These are phyloP conservation scores for Trichaptum fuscoviolaceum DNA, from an alignment of 768 basidiomycete species.

Conservation along the genomic window DNA sequence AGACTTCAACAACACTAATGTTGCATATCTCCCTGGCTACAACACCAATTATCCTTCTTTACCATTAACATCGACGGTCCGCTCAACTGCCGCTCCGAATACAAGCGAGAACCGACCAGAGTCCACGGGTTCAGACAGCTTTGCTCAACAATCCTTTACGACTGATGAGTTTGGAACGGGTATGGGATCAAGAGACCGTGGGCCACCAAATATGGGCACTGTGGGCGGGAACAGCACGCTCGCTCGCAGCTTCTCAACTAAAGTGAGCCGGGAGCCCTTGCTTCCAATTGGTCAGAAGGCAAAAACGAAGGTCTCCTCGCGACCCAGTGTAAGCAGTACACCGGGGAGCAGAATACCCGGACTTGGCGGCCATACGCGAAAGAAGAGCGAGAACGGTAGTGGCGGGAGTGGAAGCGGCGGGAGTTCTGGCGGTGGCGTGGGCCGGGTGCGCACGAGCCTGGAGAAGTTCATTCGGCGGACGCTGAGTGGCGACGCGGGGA, in stretches of 20 bases:
- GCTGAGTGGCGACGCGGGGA: constrained; percentile 26
- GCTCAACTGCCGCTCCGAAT: constrained; percentile 32
- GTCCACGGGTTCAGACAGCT: constrained; percentile 36
- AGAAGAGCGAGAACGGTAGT: constrained; percentile 7
- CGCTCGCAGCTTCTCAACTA: constrained; percentile 23
- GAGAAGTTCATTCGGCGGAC: constrained; percentile 54
- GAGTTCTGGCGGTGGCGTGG: not conserved
- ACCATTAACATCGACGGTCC: constrained; percentile 28
- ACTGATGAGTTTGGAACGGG: constrained; percentile 4
- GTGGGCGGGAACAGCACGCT: not conserved
- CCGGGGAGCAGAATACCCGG: constrained; percentile 5
- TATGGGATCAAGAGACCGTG: not conserved
- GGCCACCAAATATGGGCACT: not conserved
- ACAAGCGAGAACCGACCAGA: constrained; percentile 33
- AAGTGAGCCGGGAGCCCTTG: constrained; percentile 70
- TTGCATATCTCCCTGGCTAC: constrained; percentile 25
- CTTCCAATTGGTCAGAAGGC: constrained; percentile 43
- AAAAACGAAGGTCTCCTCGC: constrained; percentile 21
- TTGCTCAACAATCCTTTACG: constrained; percentile 21
- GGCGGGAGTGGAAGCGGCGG: constrained; percentile 24
- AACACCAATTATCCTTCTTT: constrained; percentile 28
- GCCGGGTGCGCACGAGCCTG: constrained; percentile 50
- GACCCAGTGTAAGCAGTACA: constrained; percentile 18
- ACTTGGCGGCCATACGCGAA: constrained; percentile 6
- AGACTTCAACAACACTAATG: not conserved